phyloP scores from a whole-genome alignment of 176 grass and related monocot species.

The Oryza nivara region DNA sequence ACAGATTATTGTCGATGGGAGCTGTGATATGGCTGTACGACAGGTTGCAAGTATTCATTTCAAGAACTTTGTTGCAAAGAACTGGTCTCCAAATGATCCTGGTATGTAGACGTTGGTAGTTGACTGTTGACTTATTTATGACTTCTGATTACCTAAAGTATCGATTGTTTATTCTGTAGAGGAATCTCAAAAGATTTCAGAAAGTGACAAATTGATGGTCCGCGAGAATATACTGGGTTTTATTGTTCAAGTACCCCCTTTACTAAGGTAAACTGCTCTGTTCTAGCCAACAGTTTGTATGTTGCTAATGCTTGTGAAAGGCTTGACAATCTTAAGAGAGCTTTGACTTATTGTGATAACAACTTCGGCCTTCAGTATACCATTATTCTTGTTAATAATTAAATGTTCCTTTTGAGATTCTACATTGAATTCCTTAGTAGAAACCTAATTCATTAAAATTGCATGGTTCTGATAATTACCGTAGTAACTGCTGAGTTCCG shows the following conservation, averaged over 20 bases:
- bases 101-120: conserved; percentile 44
- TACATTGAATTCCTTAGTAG: neutral
- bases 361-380: neutral
- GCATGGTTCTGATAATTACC: conserved; percentile 6
- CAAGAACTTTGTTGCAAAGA: conserved; percentile 96
- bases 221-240: conserved; percentile 90
- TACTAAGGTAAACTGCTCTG: conserved; percentile 70
- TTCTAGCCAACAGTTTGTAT: neutral
- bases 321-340: conserved; percentile 10
- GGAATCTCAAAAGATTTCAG: conserved; percentile 66
- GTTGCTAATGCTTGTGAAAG: neutral
- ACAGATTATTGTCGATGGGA: conserved; percentile 87
- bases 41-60: conserved; percentile 97
- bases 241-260: conserved; percentile 84
- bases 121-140: conserved; percentile 15
- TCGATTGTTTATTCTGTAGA: conserved; percentile 52
- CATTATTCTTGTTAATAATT: neutral
- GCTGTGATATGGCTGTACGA: conserved; percentile 80
- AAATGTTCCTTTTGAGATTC: neutral
- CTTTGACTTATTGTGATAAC: neutral
- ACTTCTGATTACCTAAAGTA: conserved; percentile 14
- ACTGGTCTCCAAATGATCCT: conserved; percentile 80
- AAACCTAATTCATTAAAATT: neutral
- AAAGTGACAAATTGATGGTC: conserved; percentile 74
- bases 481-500: neutral